Evolutionary conservation across 192 early-diverging fungal species (phyloP), one percentile per base, ranked within the genome.

Genomic region (Backusella psychrophila): DNA sequence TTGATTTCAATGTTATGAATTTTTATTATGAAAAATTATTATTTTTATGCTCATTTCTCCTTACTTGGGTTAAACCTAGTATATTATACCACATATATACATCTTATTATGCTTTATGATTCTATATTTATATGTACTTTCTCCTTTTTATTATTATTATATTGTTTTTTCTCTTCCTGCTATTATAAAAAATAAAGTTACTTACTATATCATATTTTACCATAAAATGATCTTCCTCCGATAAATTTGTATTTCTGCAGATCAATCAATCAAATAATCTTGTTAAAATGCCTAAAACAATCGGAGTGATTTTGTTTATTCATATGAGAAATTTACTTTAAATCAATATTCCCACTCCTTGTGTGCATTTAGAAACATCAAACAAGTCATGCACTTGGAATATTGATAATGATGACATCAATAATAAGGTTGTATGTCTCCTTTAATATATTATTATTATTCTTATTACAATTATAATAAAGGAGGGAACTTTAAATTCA

Each of bases 61-160:
- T 26, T 63, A 23, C 26, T 63, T 63, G 23, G 19, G 3, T 29
- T 21, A 63, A 63, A 26, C 56, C 56, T 29, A 63, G 12, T 29
- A 59, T 29, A 63, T 49, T 49, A 63, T 29, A 63, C 56, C 56
- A 63, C 9, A 4, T 63, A 53, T 8, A 53, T 63, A 63, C 56
- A 49, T 29, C 21, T 31, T 14, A 14, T 63, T 63, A 63, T 63
- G 56, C 56, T 63, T 23, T 63, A 63, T 63, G 56, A 63, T 63
- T 63, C 56, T 63, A 29, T 63, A 29, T 63, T 29, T 63, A 63
- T 63, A 63, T 63, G 56, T 63, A 63, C 53, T 63, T 63, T 63
- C 56, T 14, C 56, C 56, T 63, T 63, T 63, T 63, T 63, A 21
- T 56, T 63, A 63, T 63, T 63, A 29, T 4, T 63, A 29, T 63